A percentile compares a stretch with the other conserved stretches of the same genome.
Conservation (phyloP, 2,329 filamentous ascomycete genomes). For the Ophiobolus disseminans region DNA sequence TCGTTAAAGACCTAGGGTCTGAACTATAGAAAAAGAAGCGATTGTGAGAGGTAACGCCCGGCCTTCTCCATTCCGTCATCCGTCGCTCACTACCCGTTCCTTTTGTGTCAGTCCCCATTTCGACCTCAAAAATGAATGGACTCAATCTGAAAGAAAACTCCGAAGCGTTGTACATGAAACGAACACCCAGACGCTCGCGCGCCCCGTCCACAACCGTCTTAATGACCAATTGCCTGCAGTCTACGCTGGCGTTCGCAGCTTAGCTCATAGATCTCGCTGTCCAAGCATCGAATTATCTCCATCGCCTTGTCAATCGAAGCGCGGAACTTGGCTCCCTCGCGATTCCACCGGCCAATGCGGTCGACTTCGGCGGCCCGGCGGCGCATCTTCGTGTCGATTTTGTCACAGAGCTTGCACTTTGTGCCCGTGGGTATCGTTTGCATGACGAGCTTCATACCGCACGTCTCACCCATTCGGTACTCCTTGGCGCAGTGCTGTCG, state of each 20-base stretch:
- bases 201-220: constrained; percentile 19
- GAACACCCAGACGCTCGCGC: constrained; percentile 37
- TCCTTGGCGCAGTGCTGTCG: constrained; percentile 92
- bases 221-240: constrained; percentile 44
- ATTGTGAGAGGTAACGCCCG: constrained; percentile 49
- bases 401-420: constrained; percentile 85
- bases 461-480: constrained; percentile 95
- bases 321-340: constrained; percentile 68
- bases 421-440: constrained; percentile 68
- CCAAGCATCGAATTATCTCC: constrained; percentile 75
- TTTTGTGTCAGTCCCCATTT: constrained; percentile 36
- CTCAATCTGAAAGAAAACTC: constrained; percentile 32
- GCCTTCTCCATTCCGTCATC: constrained; percentile 33
- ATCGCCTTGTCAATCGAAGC: constrained; percentile 71
- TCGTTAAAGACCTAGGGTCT: constrained; percentile 37
- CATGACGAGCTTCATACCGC: constrained; percentile 89
- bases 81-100: constrained; percentile 38
- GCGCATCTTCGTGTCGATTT: constrained; percentile 84
- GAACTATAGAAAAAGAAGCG: constrained; percentile 41
- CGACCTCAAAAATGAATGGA: constrained; percentile 43
- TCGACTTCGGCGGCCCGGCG: constrained; percentile 75
- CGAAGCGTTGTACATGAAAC: constrained; percentile 48
- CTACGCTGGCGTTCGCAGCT: constrained; percentile 59
- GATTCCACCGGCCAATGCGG: constrained; percentile 78
- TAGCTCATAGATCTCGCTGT: constrained; percentile 72